Base-by-base conservation (phyloP, 129 eudicot species). In the Silybum marianum region DNA sequence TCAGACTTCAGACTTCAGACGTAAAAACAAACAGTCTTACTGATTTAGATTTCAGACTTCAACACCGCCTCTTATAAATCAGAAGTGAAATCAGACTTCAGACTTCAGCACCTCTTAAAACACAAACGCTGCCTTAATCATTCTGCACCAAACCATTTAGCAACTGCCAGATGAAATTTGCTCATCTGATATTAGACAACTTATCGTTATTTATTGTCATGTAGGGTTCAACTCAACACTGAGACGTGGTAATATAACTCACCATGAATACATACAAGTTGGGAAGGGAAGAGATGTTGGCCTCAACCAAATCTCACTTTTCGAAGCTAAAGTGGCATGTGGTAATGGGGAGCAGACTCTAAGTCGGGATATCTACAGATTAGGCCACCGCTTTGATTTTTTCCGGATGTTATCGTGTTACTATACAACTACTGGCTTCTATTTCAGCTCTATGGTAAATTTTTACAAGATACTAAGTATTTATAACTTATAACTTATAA, bases 331-430 rank as follows among this genome's bases (percentile, higher is more conserved):
- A 88, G 99, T 96, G 26, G 99, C 99, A 77, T 96, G 99, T 71
- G 99, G 99, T 69, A 96, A 96, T 40, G 99, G 99, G 80, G 99
- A 96, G 87, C 99, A 96, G 88, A 96, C 98, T 66, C 95, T 96
- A 78, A 96, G 99, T 82, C 97, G 99, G 46, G 99, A 96, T 87
- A 85, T 96, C 60, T 96, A 96, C 87, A 89, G 99, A 88, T 79
- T 96, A 76, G 99, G 99, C 69, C 99, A 96, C 83, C 99, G 99
- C 78, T 96, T 96, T 85, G 99, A 96, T 83, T 96, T 96, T 87
- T 96, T 96, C 95, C 92, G 99, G 80, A 96, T 96, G 99, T 84
- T 96, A 71, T 96, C 99, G 58, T 90, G 90, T 83, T 93, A 87
- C 86, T 96, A 84, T 76, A 96, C 99, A 14, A 96, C 99, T 10